Evolutionary conservation across 2,329 filamentous ascomycete genomes (phyloP), one percentile per base, ranked within the genome.

Genomic region (Microdochium paspali): DNA sequence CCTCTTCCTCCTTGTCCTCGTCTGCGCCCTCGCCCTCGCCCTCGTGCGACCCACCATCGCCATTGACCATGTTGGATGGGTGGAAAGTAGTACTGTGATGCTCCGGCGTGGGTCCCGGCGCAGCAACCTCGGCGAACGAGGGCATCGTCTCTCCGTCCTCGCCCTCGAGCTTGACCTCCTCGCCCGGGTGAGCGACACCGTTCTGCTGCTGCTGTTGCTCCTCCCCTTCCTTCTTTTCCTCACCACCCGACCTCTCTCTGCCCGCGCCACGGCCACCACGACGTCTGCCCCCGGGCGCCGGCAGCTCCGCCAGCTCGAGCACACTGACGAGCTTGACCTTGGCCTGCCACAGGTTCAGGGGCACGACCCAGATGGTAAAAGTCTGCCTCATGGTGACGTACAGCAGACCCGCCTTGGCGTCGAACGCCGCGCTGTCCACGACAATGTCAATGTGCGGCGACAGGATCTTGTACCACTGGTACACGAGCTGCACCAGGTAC

Each of bases 381-480:
- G 82, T 72, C 62, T 95, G 90, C 35, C 72, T 77, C 51, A 93
- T 76, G 30, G 77, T 77, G 45, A 90, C 75, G 64, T 89, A 95
- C 45, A 95, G 77, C n/a, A 77, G 73, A 35, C 79, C 70, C 21
- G 76, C 78, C 2, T 72, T 58, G 56, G 81, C 68, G 59, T 94
- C 87, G 57, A 82, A 87, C 15, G 84, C 86, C 85, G 52, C 21
- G 7, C 24, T 7, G 52, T 88, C 77, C 18, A 95, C 71, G 1
- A 75, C 67, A 12, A 91, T 66, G 40, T 82, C 73, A 53, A 93
- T 86, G 18, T 72, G 69, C 0, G 90, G 90, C 51, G 82, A 88
- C 60, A 95, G 71, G 53, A 91, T 85, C 59, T 89, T 87, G 66
- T 94, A 91, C 86, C 85, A 90, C 35, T 81, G 79, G 59, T 88